Conservation (phyloP, 306 rosid species). For the Cucurbita ficifolia region DNA sequence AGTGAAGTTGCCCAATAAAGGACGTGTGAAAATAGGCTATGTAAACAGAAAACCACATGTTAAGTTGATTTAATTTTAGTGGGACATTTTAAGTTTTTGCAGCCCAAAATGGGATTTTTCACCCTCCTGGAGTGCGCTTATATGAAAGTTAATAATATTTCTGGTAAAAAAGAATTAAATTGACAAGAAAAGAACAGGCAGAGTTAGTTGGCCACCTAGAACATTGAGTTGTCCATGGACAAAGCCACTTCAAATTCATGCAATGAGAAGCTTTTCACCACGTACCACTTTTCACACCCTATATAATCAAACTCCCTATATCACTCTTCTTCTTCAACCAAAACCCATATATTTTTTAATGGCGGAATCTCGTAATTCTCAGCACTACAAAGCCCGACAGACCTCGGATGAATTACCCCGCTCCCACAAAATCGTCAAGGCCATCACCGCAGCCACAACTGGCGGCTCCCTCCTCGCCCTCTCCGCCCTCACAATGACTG, state of each 20-base stretch:
- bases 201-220: not conserved
- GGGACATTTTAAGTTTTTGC: not conserved
- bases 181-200: not conserved
- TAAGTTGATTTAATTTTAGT: not conserved
- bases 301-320: not conserved
- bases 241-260: slow-evolving; percentile 13
- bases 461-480: slow-evolving; percentile 54
- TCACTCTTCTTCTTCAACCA: not conserved
- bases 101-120: not conserved
- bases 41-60: slow-evolving; percentile 19
- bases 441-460: slow-evolving; percentile 43
- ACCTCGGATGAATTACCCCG: slow-evolving; percentile 3
- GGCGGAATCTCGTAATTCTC: not conserved
- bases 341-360: not conserved
- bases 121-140: not conserved
- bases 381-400: slow-evolving; percentile 21
- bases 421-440: slow-evolving; percentile 34
- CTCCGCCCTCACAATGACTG: slow-evolving; percentile 33
- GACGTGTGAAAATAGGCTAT: slow-evolving; percentile 30
- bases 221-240: slow-evolving; percentile 27
- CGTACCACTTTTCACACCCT: slow-evolving; percentile 25
- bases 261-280: slow-evolving; percentile 38
- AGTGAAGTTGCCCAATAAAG: slow-evolving; percentile 28
- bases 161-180: not conserved
- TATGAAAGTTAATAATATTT: not conserved